These are phyloP conservation scores for Carex littledalei DNA, from an alignment of 176 grass and related monocot species.

Conservation along the genomic window DNA sequence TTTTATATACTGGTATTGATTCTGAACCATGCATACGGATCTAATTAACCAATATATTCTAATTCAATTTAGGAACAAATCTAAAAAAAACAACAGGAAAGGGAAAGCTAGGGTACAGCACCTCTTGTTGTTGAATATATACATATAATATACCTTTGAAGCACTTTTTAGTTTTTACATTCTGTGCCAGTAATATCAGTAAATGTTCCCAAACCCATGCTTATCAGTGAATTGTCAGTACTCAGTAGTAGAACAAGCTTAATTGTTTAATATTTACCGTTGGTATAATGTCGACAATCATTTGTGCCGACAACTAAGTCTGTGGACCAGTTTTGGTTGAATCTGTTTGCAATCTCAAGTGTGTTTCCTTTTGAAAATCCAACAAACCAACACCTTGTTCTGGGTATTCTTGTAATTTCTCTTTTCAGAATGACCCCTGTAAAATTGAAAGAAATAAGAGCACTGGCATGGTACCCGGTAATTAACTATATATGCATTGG, in stretches of 20 bases:
- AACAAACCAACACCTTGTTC: conserved; percentile 63
- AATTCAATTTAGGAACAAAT: not conserved
- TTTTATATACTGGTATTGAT: not conserved
- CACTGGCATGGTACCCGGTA: conserved; percentile 39
- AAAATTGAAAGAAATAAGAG: not conserved
- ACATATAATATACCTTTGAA: not conserved
- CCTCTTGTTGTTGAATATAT: not conserved
- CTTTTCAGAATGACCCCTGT: conserved; percentile 67
- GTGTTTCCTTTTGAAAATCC: conserved; percentile 39
- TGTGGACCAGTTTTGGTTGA: conserved; percentile 65
- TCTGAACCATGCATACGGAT: not conserved
- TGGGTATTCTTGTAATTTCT: conserved; percentile 42
- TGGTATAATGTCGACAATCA: conserved; percentile 76
- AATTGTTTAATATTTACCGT: conserved; percentile 32
- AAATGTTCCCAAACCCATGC: not conserved
- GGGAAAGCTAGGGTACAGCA: not conserved
- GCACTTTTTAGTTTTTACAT: not conserved
- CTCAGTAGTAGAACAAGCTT: not conserved
- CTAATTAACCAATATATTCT: not conserved
- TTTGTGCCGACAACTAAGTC: conserved; percentile 61
- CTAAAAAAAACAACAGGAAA: not conserved
- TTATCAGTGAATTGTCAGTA: no score
- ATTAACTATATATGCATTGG: not conserved
- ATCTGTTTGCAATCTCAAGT: conserved; percentile 40
- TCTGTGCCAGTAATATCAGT: not conserved